phyloP scores from a whole-genome alignment of 495 filamentous ascomycete genomes.

The Aspergillus asperescens region DNA sequence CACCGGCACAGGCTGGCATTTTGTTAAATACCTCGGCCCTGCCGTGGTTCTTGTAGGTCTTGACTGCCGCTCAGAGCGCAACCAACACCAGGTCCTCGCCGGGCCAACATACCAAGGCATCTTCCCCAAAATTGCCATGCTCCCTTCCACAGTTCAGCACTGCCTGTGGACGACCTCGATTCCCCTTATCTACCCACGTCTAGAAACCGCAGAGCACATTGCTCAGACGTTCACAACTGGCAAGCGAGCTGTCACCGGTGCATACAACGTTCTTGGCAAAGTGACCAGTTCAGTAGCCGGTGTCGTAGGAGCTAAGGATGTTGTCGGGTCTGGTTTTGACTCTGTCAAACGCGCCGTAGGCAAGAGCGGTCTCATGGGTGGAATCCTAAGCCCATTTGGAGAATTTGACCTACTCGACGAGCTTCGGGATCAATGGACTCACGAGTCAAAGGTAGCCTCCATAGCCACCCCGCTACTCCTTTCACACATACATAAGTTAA shows the following conservation, averaged over 20 bases:
- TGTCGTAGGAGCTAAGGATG: conserved; percentile 87
- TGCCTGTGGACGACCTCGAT: conserved; percentile 93
- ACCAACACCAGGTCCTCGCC: conserved; percentile 85
- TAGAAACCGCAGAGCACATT: conserved; percentile 85
- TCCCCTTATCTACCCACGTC: conserved; percentile 82
- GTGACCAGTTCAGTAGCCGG: conserved; percentile 90
- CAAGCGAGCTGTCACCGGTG: conserved; percentile 91
- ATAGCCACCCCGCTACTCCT: not conserved
- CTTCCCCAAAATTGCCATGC: conserved; percentile 87
- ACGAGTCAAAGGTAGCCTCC: conserved; percentile 80
- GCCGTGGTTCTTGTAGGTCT: conserved; percentile 84
- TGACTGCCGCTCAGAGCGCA: conserved; percentile 87
- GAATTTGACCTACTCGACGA: conserved; percentile 94
- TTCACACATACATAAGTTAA: not conserved
- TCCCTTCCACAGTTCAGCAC: conserved; percentile 92
- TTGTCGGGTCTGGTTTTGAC: conserved; percentile 85
- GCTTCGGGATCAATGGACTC: conserved; percentile 93
- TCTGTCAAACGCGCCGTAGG: conserved; percentile 94
- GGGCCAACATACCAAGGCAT: conserved; percentile 95
- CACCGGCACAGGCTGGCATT: conserved; percentile 96
- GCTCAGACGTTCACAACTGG: conserved; percentile 88
- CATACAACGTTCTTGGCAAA: conserved; percentile 92
- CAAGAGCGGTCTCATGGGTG: conserved; percentile 89
- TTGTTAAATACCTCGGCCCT: conserved; percentile 91
- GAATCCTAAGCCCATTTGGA: conserved; percentile 92